Evolutionary conservation across 2,329 filamentous ascomycete genomes (phyloP).

Genomic region (Clonostachys chloroleuca): DNA sequence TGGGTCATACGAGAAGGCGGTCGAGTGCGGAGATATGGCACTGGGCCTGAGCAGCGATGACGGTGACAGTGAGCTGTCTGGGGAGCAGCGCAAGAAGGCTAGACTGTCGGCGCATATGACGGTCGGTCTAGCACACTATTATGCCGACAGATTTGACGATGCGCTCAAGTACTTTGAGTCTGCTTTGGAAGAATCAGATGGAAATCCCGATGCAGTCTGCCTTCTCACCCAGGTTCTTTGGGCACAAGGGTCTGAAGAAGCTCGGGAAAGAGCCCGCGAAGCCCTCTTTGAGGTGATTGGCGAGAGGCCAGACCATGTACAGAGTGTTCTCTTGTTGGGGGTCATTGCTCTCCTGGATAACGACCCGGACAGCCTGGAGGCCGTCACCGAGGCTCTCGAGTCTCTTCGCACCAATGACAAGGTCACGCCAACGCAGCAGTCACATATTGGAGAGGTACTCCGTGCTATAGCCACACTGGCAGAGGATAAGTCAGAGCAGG

Average conservation of each 20-base stretch:
- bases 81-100: constrained; percentile 62
- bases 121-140: constrained; percentile 78
- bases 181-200: constrained; percentile 71
- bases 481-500: constrained; percentile 39
- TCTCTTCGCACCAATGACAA: constrained; percentile 63
- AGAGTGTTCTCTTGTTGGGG: constrained; percentile 75
- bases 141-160: constrained; percentile 57
- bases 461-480: constrained; percentile 65
- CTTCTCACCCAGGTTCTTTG: constrained; percentile 88
- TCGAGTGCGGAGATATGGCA: constrained; percentile 76
- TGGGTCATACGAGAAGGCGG: constrained; percentile 60
- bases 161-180: constrained; percentile 77
- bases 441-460: constrained; percentile 69
- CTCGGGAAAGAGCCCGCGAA: constrained; percentile 71
- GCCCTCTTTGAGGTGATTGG: constrained; percentile 80
- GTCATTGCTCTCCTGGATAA: constrained; percentile 78
- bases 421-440: constrained; percentile 59
- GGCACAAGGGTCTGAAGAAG: constrained; percentile 75
- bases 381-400: constrained; percentile 74
- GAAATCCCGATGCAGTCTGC: constrained; percentile 79
- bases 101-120: constrained; percentile 84
- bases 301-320: constrained; percentile 68
- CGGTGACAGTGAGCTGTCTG: constrained; percentile 59
- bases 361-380: constrained; percentile 74
- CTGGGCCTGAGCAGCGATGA: constrained; percentile 74